Conservation (phyloP, 2,329 filamentous ascomycete species). For the Aspergillus ochraceus region DNA sequence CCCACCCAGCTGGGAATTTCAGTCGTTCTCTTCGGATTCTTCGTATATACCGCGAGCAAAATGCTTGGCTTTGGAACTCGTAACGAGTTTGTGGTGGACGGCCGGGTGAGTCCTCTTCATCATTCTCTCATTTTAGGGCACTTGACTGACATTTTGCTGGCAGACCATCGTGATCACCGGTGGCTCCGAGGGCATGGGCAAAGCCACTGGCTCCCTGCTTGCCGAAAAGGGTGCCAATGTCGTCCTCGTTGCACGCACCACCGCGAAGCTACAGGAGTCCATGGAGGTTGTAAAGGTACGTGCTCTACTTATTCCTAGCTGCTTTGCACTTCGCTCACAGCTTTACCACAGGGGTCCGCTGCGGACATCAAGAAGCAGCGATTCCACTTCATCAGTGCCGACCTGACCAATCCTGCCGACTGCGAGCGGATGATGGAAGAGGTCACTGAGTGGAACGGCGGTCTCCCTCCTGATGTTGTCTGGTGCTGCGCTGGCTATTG, state of each 20-base stretch:
- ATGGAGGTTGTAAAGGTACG: constrained; percentile 64
- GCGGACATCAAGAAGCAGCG: constrained; percentile 66
- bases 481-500: constrained; percentile 85
- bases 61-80: constrained; percentile 48
- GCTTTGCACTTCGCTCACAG: constrained; percentile 18
- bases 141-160: neutral
- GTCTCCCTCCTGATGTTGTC: constrained; percentile 73
- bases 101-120: constrained; percentile 61
- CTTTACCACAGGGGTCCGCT: constrained; percentile 58
- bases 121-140: neutral
- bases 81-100: constrained; percentile 81
- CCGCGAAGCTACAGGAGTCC: constrained; percentile 70
- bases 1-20: constrained; percentile 30
- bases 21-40: constrained; percentile 31
- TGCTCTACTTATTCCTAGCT: neutral
- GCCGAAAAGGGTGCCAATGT: constrained; percentile 82
- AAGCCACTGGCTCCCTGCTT: constrained; percentile 70
- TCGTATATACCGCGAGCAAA: constrained; percentile 35
- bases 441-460: constrained; percentile 76
- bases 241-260: constrained; percentile 78
- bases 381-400: constrained; percentile 81
- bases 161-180: constrained; percentile 89
- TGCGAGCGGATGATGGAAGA: constrained; percentile 69
- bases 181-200: constrained; percentile 89
- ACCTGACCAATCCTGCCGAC: constrained; percentile 71